Conservation (phyloP, 768 basidiomycete genomes). For the Pulveroboletus frians region DNA sequence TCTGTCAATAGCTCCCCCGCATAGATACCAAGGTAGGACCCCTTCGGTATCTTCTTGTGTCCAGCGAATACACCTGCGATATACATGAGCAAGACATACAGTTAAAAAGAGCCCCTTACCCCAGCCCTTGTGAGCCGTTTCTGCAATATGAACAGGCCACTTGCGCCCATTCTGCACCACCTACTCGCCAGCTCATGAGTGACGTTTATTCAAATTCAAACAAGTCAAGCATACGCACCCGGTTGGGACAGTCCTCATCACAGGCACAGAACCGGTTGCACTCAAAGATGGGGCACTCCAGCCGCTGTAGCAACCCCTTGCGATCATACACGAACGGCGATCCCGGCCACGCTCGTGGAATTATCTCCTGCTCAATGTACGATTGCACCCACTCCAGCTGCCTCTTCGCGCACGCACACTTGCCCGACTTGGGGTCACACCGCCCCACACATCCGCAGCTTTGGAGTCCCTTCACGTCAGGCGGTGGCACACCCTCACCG, state of each 20-base stretch:
- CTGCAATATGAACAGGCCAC: constrained; percentile 54
- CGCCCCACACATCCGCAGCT: constrained; percentile 73
- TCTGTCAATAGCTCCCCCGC: constrained; percentile 78
- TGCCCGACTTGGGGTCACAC: constrained; percentile 71
- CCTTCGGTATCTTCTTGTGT: constrained; percentile 54
- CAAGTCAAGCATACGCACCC: constrained; percentile 40
- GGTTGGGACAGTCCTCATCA: constrained; percentile 73
- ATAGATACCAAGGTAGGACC: constrained; percentile 80
- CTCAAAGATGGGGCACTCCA: constrained; percentile 70
- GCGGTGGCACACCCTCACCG: constrained; percentile 59
- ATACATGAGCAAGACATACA: neutral
- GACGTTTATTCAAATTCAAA: neutral
- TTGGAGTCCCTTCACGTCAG: constrained; percentile 50
- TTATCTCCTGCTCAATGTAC: constrained; percentile 16
- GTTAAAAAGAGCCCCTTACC: constrained; percentile 38
- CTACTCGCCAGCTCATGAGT: constrained; percentile 32
- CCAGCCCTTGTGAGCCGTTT: constrained; percentile 81
- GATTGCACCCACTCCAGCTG: constrained; percentile 39
- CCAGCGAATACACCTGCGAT: constrained; percentile 65
- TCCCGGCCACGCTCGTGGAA: constrained; percentile 33
- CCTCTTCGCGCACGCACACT: constrained; percentile 62
- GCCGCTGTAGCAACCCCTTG: constrained; percentile 46
- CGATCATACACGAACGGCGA: constrained; percentile 68
- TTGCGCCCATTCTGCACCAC: constrained; percentile 80
- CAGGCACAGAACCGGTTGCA: constrained; percentile 82